Conservation (phyloP, 2,329 filamentous ascomycete species). For the Aspergillus costaricaensis region DNA sequence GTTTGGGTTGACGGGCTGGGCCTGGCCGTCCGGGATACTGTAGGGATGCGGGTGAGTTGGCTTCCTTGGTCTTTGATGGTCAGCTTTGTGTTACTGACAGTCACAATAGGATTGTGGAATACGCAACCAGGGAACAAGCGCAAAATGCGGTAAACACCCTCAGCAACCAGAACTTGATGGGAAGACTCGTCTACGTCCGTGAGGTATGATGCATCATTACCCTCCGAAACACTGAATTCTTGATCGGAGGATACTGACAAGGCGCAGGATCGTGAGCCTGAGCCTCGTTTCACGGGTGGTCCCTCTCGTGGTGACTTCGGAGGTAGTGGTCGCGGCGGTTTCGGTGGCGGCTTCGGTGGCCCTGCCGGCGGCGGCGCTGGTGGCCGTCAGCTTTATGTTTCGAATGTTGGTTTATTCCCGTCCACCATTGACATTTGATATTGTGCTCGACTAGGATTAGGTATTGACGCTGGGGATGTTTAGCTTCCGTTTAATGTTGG, state of each 20-base stretch:
- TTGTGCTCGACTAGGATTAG: constrained; percentile 19
- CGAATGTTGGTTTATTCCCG: constrained; percentile 78
- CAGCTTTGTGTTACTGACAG: constrained; percentile 1
- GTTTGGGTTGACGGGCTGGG: constrained; percentile 99
- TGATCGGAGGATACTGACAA: constrained; percentile 12
- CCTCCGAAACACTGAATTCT: background rate
- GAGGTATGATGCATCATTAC: constrained; percentile 63
- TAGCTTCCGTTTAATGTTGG: constrained; percentile 96
- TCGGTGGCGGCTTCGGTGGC: constrained; percentile 54
- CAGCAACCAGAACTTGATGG: constrained; percentile 99
- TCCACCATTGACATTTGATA: constrained; percentile 13
- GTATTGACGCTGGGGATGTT: constrained; percentile 40
- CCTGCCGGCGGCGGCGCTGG: constrained; percentile 51
- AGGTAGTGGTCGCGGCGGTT: constrained; percentile 56
- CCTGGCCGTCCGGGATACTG: constrained; percentile 80
- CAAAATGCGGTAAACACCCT: constrained; percentile 95
- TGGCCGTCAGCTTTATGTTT: constrained; percentile 91
- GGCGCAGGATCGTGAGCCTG: constrained; percentile 86
- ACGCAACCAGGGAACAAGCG: constrained; percentile 98
- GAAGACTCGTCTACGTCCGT: constrained; percentile 95
- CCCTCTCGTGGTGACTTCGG: constrained; percentile 66
- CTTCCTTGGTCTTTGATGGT: background rate
- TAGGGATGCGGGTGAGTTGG: constrained; percentile 98
- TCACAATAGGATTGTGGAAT: constrained; percentile 90
- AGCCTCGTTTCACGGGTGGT: constrained; percentile 89